Base-by-base conservation (phyloP, 805 yeast species). In the Nematodospora valgi region DNA sequence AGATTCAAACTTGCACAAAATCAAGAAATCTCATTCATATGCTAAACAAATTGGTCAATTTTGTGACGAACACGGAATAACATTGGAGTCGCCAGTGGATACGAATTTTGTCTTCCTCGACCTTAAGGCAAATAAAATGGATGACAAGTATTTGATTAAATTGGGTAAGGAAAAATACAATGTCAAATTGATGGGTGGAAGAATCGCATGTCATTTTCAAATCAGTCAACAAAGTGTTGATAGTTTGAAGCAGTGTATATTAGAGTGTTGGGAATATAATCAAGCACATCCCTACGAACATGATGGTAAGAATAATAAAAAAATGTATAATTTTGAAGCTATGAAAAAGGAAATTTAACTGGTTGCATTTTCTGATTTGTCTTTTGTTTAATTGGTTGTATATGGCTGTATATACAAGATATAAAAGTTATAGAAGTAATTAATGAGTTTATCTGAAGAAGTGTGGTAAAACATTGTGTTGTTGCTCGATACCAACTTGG, bases 151-250 rank as follows among this genome's bases (percentile, higher is more conserved):
- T 21, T 51, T 64, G 13, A 39, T 35, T 14, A 39, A 44, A 27
- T 46, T 40, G 32, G 88, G 82, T 41, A 56, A 64, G 32, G 32
- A 35, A 11, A 76, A 83, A 49, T 67, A 80, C 51, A 74, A 76
- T 31, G 70, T 89, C 39, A 80, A 73, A 48, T 61, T 83, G 29
- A 73, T 76, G 76, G 91, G 89, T 32, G 52, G 46, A n/a, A 50
- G 60, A 46, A 39, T 66, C 2, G 62, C 70, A 4, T 52, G 62
- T 40, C 70, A 64, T 43, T 62, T 49, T 43, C 71, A 65, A 44
- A 48, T 52, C 9, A 47, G 59, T 3, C 51, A 48, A 7, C 57
- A 58, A 31, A 55, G 64, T 29, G 43, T 62, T 13, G 59, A 52
- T 25, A 46, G 42, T 3, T 38, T 66, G 34, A 55, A 82, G 50